Base-by-base conservation (phyloP, 306 rosid species). In the Quillaja saponaria region DNA sequence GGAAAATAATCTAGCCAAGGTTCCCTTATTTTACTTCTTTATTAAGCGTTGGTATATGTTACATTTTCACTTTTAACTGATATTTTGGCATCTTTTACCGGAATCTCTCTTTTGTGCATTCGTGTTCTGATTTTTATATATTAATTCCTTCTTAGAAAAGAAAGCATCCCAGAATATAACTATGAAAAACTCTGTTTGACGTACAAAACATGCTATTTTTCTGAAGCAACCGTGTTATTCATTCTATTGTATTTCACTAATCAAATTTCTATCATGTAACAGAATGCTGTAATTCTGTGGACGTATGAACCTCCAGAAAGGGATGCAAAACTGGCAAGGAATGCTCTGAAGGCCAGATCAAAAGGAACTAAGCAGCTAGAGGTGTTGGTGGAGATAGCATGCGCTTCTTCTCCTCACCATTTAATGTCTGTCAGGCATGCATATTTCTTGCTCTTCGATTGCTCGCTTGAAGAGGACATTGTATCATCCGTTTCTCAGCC, bases 391-490 rank as follows among this genome's bases (percentile, higher is more conserved):
- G 99, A 89, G 85, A 80, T 94, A 71, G 83, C 97, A 6, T 94
- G 99, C 53, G 84, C 95, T 34, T 67, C 97, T n/a, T 74, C 86
- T 71, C 96, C 99, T 45, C 77, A 82, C 77, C 97, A 94, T 79
- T 77, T 85, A 71, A 71, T 87, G 61, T 88, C 80, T 19, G 99
- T 94, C 61, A 89, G 97, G 76, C 82, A 85, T 72, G 80, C 77
- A 13, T 94, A 94, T 58, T 71, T 84, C 61, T 76, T 85, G 76
- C 82, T 87, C 16, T 89, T 64, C 48, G 84, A 87, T 57, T 75
- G 83, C 67, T 87, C 99, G 0, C 84, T 94, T 18, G 99, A 94
- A 74, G 99, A 94, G 75, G 97, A 89, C 56, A 83, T 94, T 71
- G 59, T 66, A 56, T 68, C 84, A n/a, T 50, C 66, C 13, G 76